These are phyloP conservation scores for Phialemonium atrogriseum DNA, from an alignment of 2,329 filamentous ascomycete species.

Conservation along the genomic window DNA sequence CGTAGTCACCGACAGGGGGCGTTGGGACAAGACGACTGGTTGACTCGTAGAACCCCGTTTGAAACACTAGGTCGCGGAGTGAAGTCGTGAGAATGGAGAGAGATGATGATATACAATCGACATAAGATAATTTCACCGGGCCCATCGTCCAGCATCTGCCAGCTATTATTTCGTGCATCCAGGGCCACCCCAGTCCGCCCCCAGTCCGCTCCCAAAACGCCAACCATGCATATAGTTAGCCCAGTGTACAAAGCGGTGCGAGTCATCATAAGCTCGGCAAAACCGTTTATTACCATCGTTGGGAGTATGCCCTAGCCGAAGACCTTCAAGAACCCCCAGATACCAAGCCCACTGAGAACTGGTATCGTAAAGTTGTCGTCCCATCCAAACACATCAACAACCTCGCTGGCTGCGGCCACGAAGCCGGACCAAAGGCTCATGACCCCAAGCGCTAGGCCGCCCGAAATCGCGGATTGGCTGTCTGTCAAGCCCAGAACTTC, in stretches of 20 bases:
- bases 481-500: slow-evolving; percentile 53
- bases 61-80: no score
- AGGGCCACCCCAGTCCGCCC: no score
- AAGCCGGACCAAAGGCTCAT: slow-evolving; percentile 87
- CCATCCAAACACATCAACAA: slow-evolving; percentile 85
- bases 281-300: not conserved
- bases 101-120: no score
- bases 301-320: slow-evolving; percentile 49
- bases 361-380: slow-evolving; percentile 98
- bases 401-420: slow-evolving; percentile 80
- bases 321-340: slow-evolving; percentile 85
- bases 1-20: no score
- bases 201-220: slow-evolving; percentile 19
- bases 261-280: slow-evolving; percentile 1
- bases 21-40: no score
- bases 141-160: no score
- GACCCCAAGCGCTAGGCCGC: slow-evolving; percentile 64
- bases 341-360: slow-evolving; percentile 75
- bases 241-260: slow-evolving; percentile 4
- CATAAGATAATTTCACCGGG: no score
- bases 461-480: slow-evolving; percentile 54
- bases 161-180: no score
- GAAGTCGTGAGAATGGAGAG: no score
- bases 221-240: slow-evolving; percentile 12
- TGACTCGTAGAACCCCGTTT: no score